These are phyloP conservation scores for Boletus austroedulis DNA, from an alignment of 1,284 basidiomycete species.

Conservation along the genomic window DNA sequence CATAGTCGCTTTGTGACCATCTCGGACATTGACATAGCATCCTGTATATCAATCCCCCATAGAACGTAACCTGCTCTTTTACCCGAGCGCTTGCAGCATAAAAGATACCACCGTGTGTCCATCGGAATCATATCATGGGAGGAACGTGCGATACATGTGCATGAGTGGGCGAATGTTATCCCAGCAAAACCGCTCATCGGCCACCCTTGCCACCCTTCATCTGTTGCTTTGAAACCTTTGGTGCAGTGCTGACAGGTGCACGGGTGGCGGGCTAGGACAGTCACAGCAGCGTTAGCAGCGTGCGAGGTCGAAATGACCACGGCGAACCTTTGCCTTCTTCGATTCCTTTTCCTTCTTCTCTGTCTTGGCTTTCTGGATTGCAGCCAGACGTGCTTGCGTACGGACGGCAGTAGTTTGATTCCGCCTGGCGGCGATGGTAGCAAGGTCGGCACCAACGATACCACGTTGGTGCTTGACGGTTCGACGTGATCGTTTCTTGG, in stretches of 20 bases:
- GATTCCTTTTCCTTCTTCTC: slow-evolving; percentile 97
- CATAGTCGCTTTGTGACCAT: slow-evolving; percentile 3
- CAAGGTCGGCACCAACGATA: slow-evolving; percentile 94
- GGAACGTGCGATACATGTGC: slow-evolving; percentile 31
- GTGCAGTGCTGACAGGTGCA: slow-evolving; percentile 53
- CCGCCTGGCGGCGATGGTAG: slow-evolving; percentile 86
- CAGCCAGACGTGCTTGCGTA: slow-evolving; percentile 75
- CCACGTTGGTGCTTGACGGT: slow-evolving; percentile 99
- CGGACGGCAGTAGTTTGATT: slow-evolving; percentile 90
- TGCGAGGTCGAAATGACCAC: background rate
- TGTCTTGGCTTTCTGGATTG: slow-evolving; percentile 89
- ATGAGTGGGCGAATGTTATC: slow-evolving; percentile 5
- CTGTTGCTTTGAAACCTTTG: slow-evolving; percentile 93
- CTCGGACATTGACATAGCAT: slow-evolving; percentile 10
- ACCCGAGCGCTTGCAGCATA: slow-evolving; percentile 1
- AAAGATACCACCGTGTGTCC: slow-evolving; percentile 13
- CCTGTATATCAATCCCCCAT: slow-evolving; percentile 20
- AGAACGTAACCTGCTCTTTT: background rate
- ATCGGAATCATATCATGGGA: slow-evolving; percentile 18
- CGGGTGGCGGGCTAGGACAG: slow-evolving; percentile 46
- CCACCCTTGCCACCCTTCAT: slow-evolving; percentile 88
- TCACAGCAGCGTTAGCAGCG: slow-evolving; percentile 1
- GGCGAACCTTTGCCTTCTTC: slow-evolving; percentile 83
- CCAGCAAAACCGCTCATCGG: slow-evolving; percentile 40
- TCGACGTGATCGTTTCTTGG: slow-evolving; percentile 97